Conservation (phyloP, 345 rosid species). For the Turritis glabra region DNA sequence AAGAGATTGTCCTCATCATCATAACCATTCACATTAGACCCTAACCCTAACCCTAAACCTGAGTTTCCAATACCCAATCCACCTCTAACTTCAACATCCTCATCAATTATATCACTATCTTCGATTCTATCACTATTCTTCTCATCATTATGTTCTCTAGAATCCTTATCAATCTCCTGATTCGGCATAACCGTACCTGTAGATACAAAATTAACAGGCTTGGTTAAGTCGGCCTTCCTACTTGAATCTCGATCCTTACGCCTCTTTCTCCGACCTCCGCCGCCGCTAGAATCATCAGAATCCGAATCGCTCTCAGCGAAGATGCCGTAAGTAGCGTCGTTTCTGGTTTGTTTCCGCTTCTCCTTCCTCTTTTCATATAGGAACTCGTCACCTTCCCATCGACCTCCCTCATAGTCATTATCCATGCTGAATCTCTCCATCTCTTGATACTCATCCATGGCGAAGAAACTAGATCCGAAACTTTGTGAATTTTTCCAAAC, state of each 20-base stretch:
- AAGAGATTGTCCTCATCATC: conserved; percentile 51
- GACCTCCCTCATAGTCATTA: conserved; percentile 81
- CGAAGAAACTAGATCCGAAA: conserved; percentile 5
- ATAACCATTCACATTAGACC: conserved; percentile 37
- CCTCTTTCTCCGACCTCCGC: conserved; percentile 54
- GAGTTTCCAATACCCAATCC: conserved; percentile 52
- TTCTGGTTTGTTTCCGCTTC: conserved; percentile 70
- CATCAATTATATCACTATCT: conserved; percentile 26
- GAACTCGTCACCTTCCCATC: conserved; percentile 75
- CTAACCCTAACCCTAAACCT: conserved; percentile 43
- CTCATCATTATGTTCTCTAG: conserved; percentile 44
- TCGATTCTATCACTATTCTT: conserved; percentile 15
- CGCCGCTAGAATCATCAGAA: conserved; percentile 49
- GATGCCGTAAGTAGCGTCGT: conserved; percentile 65
- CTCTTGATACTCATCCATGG: conserved; percentile 84
- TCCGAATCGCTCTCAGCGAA: conserved; percentile 67
- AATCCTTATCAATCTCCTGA: conserved; percentile 63
- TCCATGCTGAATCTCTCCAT: conserved; percentile 86
- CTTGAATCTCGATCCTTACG: conserved; percentile 55
- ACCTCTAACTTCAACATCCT: conserved; percentile 46
- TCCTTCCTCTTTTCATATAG: conserved; percentile 60
- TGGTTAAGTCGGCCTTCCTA: conserved; percentile 59
- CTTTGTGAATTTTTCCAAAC: neutral
- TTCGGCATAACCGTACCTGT: conserved; percentile 74
- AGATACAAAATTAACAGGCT: conserved; percentile 81